Evolutionary conservation across 2,329 filamentous ascomycete genomes (phyloP), one percentile per base, ranked within the genome.

Genomic region (Clarireedia paspali): DNA sequence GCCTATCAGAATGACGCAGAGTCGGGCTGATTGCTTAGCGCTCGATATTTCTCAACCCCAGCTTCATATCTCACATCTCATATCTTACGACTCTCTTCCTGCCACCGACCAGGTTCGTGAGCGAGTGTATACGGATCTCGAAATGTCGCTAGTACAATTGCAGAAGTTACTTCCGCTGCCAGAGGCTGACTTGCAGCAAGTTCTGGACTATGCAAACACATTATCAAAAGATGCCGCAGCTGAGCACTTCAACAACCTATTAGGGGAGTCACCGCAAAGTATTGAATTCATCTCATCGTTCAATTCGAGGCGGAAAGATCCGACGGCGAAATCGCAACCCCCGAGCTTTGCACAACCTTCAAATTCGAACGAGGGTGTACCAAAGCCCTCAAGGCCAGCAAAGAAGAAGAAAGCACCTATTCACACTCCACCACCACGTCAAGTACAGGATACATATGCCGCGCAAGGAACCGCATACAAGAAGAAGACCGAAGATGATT

Each of bases 181-280:
- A 38, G 84, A 95, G 38, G 84, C 88, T 12, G 91, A 92, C 42
- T 77, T 97, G 34, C 82, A 84, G 67, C 89, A 97, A 68, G 81
- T 96, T 45, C 77, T 97, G 62, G 83, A 89, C 48, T 96, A 96
- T 70, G 84, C 89, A 2, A 76, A 82, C 38, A 87, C 84, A 0
- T 78, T 97, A 7, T 84, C 90, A 20, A 91, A 87, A 67, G 74
- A 83, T 51, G 88, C 87, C 61, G 88, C 89, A 14, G 90, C 84
- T 50, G 85, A 91, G 44, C 90, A 97, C 71, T 86, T 99, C 59
- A 87, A 85, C 70, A 90, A 94, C 67, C 76, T 99, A 53, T 80
- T 99, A 0, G 94, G 92, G 50, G 90, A 95, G 70, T 91, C 88
- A 6, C 82, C 91, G 1, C 84, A 87, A 64, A 80, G 82, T 2